Evolutionary conservation across 164 flowering plant species (phyloP).

Genomic region (Nymphaea colorata): DNA sequence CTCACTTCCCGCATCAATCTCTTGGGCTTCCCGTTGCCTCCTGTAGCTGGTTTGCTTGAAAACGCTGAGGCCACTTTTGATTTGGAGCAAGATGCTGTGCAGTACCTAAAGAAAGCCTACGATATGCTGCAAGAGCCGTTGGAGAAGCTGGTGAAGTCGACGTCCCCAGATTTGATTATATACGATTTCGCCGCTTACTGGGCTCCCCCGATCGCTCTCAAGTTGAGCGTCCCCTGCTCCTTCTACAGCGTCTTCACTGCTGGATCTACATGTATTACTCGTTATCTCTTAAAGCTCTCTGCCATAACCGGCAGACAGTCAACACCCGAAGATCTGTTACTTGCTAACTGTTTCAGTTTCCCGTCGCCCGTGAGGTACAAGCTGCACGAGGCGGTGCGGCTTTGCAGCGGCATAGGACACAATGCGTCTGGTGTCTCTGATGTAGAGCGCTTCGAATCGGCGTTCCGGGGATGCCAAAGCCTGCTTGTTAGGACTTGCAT

Average conservation of each 20-base stretch:
- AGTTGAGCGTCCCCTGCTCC: conserved; percentile 5
- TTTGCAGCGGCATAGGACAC: neutral
- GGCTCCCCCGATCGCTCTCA: conserved; percentile 9
- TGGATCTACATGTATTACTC: neutral
- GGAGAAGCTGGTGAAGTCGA: conserved; percentile 6
- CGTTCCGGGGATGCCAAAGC: conserved; percentile 5
- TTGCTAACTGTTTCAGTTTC: conserved; percentile 18
- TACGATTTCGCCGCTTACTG: conserved; percentile 22
- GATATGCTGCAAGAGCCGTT: conserved; percentile 26
- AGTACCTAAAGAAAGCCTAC: conserved; percentile 20
- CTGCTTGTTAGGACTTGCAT: conserved; percentile 19
- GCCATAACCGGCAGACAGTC: neutral
- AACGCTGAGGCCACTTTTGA: conserved; percentile 29
- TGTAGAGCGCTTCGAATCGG: conserved; percentile 6
- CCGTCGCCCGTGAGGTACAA: conserved; percentile 11
- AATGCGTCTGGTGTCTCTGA: conserved; percentile 12
- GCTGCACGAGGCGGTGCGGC: conserved; percentile 1
- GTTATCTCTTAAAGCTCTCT: neutral
- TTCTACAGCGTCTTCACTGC: conserved; percentile 7
- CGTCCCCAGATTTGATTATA: conserved; percentile 5
- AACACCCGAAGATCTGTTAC: conserved; percentile 9
- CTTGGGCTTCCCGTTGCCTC: conserved; percentile 21
- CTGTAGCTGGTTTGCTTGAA: conserved; percentile 13
- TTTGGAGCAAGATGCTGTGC: conserved; percentile 15
- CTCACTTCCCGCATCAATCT: conserved; percentile 7